A percentile compares a stretch with the other conserved stretches of the same genome.
Conservation (phyloP, 306 rosid genomes). For the Malus sieversii region DNA sequence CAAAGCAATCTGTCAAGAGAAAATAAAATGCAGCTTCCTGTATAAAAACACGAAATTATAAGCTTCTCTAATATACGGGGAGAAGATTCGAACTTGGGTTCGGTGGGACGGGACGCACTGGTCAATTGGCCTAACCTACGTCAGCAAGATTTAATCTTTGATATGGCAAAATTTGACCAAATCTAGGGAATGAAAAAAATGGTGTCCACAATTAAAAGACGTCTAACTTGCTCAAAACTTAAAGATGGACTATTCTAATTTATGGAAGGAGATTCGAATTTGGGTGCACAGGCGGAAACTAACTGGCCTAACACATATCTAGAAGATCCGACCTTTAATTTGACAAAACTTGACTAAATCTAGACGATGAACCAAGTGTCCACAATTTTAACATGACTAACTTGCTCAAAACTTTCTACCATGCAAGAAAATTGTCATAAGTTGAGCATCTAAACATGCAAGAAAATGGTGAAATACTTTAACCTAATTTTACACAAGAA, state of each 20-base stretch:
- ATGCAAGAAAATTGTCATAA: neutral
- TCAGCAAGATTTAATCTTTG: neutral
- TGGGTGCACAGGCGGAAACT: too few species aligned
- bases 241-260: too few species aligned
- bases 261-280: too few species aligned
- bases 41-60: neutral
- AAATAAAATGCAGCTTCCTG: neutral
- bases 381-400: neutral
- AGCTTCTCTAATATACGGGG: neutral
- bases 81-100: neutral
- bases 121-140: neutral
- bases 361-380: neutral
- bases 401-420: neutral
- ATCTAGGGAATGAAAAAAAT: neutral
- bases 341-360: neutral
- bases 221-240: neutral
- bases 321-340: neutral
- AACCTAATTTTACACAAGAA: neutral
- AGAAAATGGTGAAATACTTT: neutral
- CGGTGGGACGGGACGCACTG: neutral
- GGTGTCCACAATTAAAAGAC: neutral
- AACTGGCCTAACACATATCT: too few species aligned
- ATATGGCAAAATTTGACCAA: neutral
- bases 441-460: neutral
- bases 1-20: neutral